Conservation (phyloP, 805 yeast genomes). For the Lachancea thermotolerans region DNA sequence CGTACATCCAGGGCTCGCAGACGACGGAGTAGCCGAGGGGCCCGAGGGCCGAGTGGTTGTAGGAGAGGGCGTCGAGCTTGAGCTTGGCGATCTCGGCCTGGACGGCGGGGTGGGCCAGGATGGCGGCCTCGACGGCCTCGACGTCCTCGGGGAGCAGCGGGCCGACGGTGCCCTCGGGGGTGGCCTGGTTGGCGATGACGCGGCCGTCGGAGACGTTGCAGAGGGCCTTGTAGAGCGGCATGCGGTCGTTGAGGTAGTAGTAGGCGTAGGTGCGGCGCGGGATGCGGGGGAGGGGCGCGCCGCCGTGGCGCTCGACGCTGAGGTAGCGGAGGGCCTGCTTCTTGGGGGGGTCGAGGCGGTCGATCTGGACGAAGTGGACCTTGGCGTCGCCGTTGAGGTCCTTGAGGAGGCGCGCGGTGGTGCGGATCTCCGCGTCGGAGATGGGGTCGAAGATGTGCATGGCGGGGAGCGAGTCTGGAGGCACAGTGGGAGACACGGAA, state of each 20-base stretch:
- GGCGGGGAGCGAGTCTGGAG: constrained; percentile 3
- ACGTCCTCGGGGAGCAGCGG: constrained; percentile 66
- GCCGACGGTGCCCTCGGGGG: constrained; percentile 60
- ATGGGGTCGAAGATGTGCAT: constrained; percentile 56
- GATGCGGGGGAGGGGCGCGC: constrained; percentile 45
- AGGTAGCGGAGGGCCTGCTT: constrained; percentile 58
- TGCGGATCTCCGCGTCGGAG: constrained; percentile 50
- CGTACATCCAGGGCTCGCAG: constrained; percentile 83
- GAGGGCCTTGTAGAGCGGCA: constrained; percentile 62
- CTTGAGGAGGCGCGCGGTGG: constrained; percentile 54
- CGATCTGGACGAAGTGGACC: constrained; percentile 61
- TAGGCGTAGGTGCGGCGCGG: constrained; percentile 64
- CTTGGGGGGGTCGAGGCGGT: constrained; percentile 75
- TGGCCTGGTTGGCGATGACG: constrained; percentile 47
- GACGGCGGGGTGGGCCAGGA: constrained; percentile 49
- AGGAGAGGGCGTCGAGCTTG: constrained; percentile 44
- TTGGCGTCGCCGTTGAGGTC: constrained; percentile 46
- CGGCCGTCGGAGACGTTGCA: constrained; percentile 59
- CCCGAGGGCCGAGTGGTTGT: constrained; percentile 24
- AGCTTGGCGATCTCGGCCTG: constrained; percentile 60
- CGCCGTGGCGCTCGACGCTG: constrained; percentile 57
- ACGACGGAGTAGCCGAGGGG: constrained; percentile 35
- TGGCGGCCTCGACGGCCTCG: constrained; percentile 44
- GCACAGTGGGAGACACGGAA: background rate
- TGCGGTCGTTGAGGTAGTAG: constrained; percentile 49